phyloP scores from a whole-genome alignment of 2,329 filamentous ascomycete species.

The Triangularia verruculosa region DNA sequence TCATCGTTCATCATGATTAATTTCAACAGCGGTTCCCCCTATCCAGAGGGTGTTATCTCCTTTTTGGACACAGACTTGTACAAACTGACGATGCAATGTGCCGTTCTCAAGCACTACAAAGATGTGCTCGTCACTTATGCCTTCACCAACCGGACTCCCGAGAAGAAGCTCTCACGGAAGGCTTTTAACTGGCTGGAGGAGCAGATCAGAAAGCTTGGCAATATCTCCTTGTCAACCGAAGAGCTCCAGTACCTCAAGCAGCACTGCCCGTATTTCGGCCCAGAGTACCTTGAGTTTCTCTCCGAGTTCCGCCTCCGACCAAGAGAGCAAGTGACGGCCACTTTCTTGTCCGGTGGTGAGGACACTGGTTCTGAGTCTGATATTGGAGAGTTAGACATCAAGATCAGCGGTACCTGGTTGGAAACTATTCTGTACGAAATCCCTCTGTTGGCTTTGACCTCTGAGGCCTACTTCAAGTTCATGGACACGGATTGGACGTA shows the following conservation, averaged over 20 bases:
- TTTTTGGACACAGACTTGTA: constrained; percentile 84
- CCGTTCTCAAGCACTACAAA: constrained; percentile 88
- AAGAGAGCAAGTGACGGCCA: constrained; percentile 71
- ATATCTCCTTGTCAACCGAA: constrained; percentile 73
- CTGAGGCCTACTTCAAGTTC: constrained; percentile 96
- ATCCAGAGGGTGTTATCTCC: constrained; percentile 74
- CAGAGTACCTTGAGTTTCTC: constrained; percentile 77
- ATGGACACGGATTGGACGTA: constrained; percentile 92
- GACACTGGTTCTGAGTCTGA: constrained; percentile 63
- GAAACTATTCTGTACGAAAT: constrained; percentile 99
- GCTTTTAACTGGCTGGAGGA: constrained; percentile 82
- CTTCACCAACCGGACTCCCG: constrained; percentile 91
- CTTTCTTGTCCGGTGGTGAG: constrained; percentile 56
- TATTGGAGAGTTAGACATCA: constrained; percentile 71
- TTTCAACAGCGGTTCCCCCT: constrained; percentile 64
- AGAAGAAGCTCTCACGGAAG: constrained; percentile 82
- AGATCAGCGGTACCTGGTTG: constrained; percentile 80
- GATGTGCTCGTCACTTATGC: constrained; percentile 80
- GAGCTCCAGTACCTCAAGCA: constrained; percentile 76
- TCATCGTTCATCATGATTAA: constrained; percentile 45
- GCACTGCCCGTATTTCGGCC: constrained; percentile 76
- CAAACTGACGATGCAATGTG: constrained; percentile 99
- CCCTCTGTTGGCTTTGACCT: constrained; percentile 84
- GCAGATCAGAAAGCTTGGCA: constrained; percentile 80
- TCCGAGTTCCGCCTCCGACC: constrained; percentile 78